Conservation (phyloP, 768 basidiomycete genomes). For the Leccinum fibrillosum region DNA sequence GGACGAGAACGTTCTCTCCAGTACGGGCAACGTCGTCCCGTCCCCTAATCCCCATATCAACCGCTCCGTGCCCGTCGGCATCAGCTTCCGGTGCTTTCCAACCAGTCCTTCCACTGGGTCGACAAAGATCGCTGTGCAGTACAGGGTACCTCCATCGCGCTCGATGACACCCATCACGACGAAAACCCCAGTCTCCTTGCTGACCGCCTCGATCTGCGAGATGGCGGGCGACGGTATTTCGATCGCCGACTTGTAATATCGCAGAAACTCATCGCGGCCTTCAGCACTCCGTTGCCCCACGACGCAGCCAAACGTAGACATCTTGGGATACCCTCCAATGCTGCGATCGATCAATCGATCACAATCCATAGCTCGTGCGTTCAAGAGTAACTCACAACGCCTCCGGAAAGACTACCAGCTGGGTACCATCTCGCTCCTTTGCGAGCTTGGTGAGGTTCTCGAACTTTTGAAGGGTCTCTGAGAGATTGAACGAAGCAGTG, state of each 20-base stretch:
- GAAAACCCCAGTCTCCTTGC: slow-evolving; percentile 47
- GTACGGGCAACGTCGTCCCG: slow-evolving; percentile 49
- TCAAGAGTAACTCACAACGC: slow-evolving; percentile 43
- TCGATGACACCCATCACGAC: slow-evolving; percentile 55
- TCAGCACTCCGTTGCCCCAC: slow-evolving; percentile 48
- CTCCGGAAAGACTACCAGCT: slow-evolving; percentile 56
- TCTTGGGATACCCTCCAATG: slow-evolving; percentile 59
- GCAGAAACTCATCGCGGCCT: slow-evolving; percentile 58
- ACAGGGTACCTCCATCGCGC: slow-evolving; percentile 18
- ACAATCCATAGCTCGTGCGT: neutral
- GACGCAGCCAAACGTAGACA: slow-evolving; percentile 40
- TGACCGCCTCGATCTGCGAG: slow-evolving; percentile 45
- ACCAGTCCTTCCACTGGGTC: slow-evolving; percentile 49
- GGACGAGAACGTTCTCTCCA: slow-evolving; percentile 38
- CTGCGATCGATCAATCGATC: slow-evolving; percentile 24
- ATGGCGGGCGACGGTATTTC: slow-evolving; percentile 53
- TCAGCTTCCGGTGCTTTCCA: slow-evolving; percentile 62
- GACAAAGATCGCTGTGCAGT: slow-evolving; percentile 58
- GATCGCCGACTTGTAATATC: slow-evolving; percentile 53
- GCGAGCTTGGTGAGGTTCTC: slow-evolving; percentile 44
- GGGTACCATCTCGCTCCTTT: slow-evolving; percentile 43
- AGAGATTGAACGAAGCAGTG: slow-evolving; percentile 43
- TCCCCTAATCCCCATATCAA: slow-evolving; percentile 64
- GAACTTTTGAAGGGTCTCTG: slow-evolving; percentile 48
- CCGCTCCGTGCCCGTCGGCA: slow-evolving; percentile 60